Evolutionary conservation across 202 grass and related monocot species (phyloP).

Genomic region (Setaria viridis): DNA sequence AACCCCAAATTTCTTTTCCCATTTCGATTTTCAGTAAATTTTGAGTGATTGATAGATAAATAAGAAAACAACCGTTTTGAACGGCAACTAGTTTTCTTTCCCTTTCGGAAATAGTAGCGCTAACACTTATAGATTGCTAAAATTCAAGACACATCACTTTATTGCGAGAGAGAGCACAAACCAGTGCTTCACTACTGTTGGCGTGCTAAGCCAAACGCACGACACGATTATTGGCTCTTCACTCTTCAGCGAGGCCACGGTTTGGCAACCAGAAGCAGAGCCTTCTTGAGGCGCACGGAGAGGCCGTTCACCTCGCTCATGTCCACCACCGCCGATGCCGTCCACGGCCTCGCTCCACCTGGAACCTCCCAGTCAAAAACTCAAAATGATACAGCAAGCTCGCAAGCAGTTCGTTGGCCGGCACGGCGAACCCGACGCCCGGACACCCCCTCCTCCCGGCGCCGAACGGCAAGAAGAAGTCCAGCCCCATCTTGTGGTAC

Average conservation of each 20-base stretch:
- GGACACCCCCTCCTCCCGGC: slow-evolving; percentile 37
- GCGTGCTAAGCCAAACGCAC: too few relatives aligned
- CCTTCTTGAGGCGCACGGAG: slow-evolving; percentile 36
- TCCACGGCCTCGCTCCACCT: neutral
- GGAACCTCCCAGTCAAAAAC: slow-evolving; percentile 14
- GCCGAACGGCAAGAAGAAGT: slow-evolving; percentile 37
- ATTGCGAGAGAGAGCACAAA: too few relatives aligned
- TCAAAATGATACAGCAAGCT: slow-evolving; percentile 49
- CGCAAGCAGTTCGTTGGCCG: neutral
- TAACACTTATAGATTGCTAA: too few relatives aligned
- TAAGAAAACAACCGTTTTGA: too few relatives aligned
- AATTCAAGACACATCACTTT: too few relatives aligned
- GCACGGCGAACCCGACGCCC: slow-evolving; percentile 12
- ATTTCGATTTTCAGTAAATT: too few relatives aligned
- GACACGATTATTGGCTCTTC: too few relatives aligned
- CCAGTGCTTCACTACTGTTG: too few relatives aligned
- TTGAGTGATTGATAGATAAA: too few relatives aligned
- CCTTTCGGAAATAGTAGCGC: too few relatives aligned
- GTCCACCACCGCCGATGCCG: slow-evolving; percentile 15
- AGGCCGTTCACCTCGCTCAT: slow-evolving; percentile 44
- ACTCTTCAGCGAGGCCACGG: neutral
- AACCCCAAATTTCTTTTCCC: too few relatives aligned
- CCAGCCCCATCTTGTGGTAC: slow-evolving; percentile 4
- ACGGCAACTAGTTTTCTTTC: too few relatives aligned
- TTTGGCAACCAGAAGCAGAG: slow-evolving; percentile 8